Conservation (phyloP, 129 eudicot species). For the Mikania micrantha region DNA sequence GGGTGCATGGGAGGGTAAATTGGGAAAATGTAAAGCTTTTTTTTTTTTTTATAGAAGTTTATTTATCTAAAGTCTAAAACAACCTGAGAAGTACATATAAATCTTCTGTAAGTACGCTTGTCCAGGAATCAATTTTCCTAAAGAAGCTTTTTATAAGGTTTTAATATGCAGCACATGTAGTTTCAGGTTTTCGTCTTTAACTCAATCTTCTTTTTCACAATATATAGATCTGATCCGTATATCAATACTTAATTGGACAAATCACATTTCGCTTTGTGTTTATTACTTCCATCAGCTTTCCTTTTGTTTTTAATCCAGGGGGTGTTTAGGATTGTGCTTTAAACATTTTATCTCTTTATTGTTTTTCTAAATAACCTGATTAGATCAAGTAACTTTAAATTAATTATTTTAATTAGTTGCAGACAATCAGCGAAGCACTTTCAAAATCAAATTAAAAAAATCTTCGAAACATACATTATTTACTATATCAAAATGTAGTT, state of each 20-base stretch:
- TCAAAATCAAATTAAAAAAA: background rate
- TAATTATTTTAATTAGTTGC: background rate
- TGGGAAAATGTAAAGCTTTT: background rate
- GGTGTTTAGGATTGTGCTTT: background rate
- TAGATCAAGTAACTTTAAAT: background rate
- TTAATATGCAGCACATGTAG: background rate
- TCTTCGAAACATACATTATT: background rate
- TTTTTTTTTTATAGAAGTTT: background rate
- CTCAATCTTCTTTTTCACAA: background rate
- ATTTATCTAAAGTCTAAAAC: background rate
- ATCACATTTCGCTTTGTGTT: conserved; percentile 20
- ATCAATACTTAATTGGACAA: conserved; percentile 14
- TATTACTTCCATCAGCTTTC: conserved; percentile 7
- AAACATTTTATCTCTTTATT: background rate
- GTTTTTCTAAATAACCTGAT: background rate
- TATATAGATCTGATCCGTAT: background rate
- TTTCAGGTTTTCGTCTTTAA: background rate
- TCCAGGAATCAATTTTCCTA: conserved; percentile 19
- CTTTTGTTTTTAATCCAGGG: background rate
- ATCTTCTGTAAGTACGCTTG: conserved; percentile 13
- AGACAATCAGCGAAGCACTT: background rate
- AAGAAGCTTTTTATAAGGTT: conserved; percentile 22
- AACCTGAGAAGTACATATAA: conserved; percentile 4
- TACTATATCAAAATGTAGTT: background rate
- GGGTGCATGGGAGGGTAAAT: background rate